Evolutionary conservation across 2,329 filamentous ascomycete species (phyloP).

Genomic region (Colletotrichum endophyticum): DNA sequence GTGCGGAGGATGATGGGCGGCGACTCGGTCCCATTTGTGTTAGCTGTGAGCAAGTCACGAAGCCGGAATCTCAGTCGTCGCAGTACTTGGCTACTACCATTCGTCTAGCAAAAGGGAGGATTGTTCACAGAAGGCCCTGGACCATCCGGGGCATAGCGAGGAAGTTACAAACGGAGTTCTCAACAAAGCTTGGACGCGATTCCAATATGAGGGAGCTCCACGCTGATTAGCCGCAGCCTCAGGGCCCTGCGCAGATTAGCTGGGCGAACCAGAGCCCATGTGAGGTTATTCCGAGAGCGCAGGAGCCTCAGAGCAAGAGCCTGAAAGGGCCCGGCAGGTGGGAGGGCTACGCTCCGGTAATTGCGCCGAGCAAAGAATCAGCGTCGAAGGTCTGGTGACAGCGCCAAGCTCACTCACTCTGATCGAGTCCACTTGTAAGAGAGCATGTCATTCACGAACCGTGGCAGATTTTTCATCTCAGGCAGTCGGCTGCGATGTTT

Average conservation of each 20-base stretch:
- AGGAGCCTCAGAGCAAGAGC: too few species aligned
- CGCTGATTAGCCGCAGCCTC: too few species aligned
- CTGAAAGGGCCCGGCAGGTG: too few species aligned
- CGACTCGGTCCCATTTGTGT: accelerated
- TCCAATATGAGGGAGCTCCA: too few species aligned
- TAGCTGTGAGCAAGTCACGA: background rate
- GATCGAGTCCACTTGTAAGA: background rate
- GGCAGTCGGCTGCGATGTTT: background rate
- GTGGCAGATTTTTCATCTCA: background rate
- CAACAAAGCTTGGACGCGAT: too few species aligned
- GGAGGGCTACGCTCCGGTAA: too few species aligned
- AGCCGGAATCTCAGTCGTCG: background rate
- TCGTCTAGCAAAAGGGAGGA: background rate
- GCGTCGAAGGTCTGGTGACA: background rate
- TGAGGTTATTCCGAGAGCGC: too few species aligned
- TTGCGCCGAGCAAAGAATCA: too few species aligned
- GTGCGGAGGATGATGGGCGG: background rate
- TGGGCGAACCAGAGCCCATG: too few species aligned
- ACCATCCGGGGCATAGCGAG: background rate
- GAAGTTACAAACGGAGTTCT: too few species aligned
- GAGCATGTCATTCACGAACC: background rate
- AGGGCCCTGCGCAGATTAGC: too few species aligned
- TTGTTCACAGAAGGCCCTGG: background rate
- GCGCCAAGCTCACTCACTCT: background rate
- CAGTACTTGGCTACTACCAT: background rate